These are phyloP conservation scores for Colletotrichum sp. DNA, from an alignment of 2,329 filamentous ascomycete genomes.

Conservation along the genomic window DNA sequence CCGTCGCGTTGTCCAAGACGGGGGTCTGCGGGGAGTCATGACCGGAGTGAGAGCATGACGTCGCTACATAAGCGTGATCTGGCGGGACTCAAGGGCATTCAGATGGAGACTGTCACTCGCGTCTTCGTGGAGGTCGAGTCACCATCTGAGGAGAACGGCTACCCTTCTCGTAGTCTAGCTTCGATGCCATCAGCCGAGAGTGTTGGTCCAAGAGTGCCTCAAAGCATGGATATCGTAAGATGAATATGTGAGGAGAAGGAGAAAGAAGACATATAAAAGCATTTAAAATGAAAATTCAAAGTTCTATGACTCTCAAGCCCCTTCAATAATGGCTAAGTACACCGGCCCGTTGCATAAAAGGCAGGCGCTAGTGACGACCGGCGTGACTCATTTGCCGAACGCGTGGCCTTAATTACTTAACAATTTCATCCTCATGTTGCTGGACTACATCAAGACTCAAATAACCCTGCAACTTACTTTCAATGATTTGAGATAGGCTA, in stretches of 20 bases:
- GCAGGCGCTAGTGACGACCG: not conserved
- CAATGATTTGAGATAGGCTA: too few species aligned
- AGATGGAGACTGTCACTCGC: constrained; percentile 48
- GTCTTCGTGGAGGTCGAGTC: constrained; percentile 41
- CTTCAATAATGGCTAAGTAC: not conserved
- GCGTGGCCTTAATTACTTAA: not conserved
- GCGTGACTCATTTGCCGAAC: not conserved
- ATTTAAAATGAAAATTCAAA: not conserved
- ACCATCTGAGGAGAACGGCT: constrained; percentile 22
- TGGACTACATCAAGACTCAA: accelerated
- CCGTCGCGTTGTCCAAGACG: not conserved
- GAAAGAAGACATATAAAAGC: not conserved
- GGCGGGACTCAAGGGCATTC: constrained; percentile 32
- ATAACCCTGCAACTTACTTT: too few species aligned
- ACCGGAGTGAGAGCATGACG: constrained; percentile 5
- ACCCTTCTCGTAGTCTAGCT: not conserved
- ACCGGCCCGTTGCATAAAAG: not conserved
- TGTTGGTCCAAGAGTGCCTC: not conserved
- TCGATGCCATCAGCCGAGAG: not conserved
- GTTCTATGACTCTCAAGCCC: accelerated
- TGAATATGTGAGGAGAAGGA: not conserved
- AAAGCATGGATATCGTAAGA: not conserved
- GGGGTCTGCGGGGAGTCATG: not conserved
- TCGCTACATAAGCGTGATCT: not conserved
- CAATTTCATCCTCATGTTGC: not conserved